A percentile compares a stretch with the other conserved stretches of the same genome.
phyloP scores from a whole-genome alignment of 495 filamentous ascomycete genomes.

The Hyaloscypha finlandica region DNA sequence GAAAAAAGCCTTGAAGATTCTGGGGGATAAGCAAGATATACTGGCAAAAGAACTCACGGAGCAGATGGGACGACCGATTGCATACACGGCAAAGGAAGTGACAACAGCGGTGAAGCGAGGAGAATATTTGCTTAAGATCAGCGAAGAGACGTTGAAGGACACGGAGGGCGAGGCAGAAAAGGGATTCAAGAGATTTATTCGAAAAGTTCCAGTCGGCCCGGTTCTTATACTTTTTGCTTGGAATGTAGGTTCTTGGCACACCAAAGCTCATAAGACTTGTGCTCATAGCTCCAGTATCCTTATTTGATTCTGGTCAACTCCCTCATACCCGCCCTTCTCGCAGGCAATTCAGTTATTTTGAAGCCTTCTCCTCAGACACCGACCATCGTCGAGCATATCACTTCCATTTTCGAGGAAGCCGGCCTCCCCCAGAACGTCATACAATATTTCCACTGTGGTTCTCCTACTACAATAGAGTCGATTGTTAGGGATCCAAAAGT shows the following conservation, averaged over 20 bases:
- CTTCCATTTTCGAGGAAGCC: slow-evolving; percentile 71
- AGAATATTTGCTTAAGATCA: slow-evolving; percentile 80
- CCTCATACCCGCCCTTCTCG: slow-evolving; percentile 81
- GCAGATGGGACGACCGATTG: slow-evolving; percentile 93
- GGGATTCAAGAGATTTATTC: slow-evolving; percentile 87
- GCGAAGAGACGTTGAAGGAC: slow-evolving; percentile 67
- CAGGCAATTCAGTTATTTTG: slow-evolving; percentile 85
- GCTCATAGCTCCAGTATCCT: slow-evolving; percentile 66
- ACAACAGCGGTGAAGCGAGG: slow-evolving; percentile 77
- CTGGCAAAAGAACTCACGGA: slow-evolving; percentile 83
- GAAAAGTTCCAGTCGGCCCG: slow-evolving; percentile 81
- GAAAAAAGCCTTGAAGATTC: slow-evolving; percentile 67
- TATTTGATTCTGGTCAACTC: slow-evolving; percentile 91
- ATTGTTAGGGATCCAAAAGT: slow-evolving; percentile 74
- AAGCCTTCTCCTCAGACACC: slow-evolving; percentile 95
- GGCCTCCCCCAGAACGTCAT: slow-evolving; percentile 79
- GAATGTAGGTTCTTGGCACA: slow-evolving; percentile 66
- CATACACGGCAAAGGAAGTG: slow-evolving; percentile 80
- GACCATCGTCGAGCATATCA: slow-evolving; percentile 80
- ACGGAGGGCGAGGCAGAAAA: slow-evolving; percentile 78
- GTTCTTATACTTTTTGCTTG: slow-evolving; percentile 89
- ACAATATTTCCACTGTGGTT: slow-evolving; percentile 88
- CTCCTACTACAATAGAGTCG: slow-evolving; percentile 65
- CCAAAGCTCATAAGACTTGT: slow-evolving; percentile 10
- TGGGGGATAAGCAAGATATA: slow-evolving; percentile 71